Evolutionary conservation across 2,329 filamentous ascomycete genomes (phyloP).

Genomic region (Ophiostoma tasmaniense): DNA sequence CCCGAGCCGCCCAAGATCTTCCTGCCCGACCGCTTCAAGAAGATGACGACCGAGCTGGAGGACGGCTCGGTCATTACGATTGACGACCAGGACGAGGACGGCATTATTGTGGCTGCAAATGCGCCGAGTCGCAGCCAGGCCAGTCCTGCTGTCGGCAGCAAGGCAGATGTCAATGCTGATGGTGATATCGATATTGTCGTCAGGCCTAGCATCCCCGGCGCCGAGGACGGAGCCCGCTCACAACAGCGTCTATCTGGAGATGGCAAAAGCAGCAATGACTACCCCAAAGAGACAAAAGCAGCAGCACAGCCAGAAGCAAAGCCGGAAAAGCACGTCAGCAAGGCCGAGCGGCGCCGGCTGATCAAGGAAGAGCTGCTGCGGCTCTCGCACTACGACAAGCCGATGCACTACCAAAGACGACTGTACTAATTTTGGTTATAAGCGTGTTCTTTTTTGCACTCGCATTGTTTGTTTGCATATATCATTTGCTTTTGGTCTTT

Average conservation of each 20-base stretch:
- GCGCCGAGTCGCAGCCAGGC: conserved; percentile 20
- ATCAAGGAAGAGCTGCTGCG: conserved; percentile 28
- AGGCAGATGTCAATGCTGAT: conserved; percentile 22
- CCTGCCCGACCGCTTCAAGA: conserved; percentile 43
- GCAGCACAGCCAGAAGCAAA: conserved; percentile 3
- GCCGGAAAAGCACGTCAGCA: conserved; percentile 41
- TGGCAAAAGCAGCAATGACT: conserved; percentile 5
- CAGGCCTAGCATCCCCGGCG: conserved; percentile 27
- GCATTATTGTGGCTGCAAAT: conserved; percentile 9
- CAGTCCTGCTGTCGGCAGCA: conserved; percentile 19
- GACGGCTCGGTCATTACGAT: conserved; percentile 39
- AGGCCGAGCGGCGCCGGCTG: conserved; percentile 45
- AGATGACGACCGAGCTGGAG: conserved; percentile 36
- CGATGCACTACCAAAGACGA: conserved; percentile 46
- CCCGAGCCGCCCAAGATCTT: conserved; percentile 40
- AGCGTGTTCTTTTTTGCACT: background rate
- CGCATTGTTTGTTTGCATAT: background rate
- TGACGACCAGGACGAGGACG: conserved; percentile 23
- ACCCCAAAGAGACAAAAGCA: background rate
- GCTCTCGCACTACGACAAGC: conserved; percentile 24
- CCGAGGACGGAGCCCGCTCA: conserved; percentile 10
- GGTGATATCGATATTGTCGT: conserved; percentile 29
- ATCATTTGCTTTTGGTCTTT: background rate
- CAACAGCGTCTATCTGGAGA: background rate
- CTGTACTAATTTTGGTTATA: conserved; percentile 34